phyloP scores from a whole-genome alignment of 805 yeast genomes.

The Lipomyces oligophaga region DNA sequence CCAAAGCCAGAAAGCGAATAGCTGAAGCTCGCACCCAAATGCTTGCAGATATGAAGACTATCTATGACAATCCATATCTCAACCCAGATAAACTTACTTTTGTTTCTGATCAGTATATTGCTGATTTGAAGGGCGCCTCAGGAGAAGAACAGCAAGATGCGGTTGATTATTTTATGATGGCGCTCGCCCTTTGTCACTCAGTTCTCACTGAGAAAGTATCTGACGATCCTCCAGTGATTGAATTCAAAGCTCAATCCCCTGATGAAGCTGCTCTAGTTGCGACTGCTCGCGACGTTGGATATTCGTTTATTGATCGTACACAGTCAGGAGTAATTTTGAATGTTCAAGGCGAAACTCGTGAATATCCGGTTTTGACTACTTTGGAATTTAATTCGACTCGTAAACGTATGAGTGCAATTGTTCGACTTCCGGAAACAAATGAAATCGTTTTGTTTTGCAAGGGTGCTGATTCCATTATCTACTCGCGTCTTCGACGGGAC shows the following conservation, averaged over 20 bases:
- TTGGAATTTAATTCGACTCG: conserved; percentile 68
- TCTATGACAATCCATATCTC: conserved; percentile 48
- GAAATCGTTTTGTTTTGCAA: conserved; percentile 52
- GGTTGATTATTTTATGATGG: conserved; percentile 57
- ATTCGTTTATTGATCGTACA: conserved; percentile 53
- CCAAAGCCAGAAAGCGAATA: conserved; percentile 43
- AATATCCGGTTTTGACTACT: conserved; percentile 51
- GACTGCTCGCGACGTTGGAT: conserved; percentile 69
- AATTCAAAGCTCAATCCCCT: conserved; percentile 75
- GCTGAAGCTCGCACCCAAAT: conserved; percentile 45
- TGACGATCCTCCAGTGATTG: conserved; percentile 38
- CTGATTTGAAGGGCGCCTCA: conserved; percentile 47
- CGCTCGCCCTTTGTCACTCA: conserved; percentile 70
- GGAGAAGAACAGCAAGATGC: conserved; percentile 45
- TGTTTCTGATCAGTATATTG: conserved; percentile 54
- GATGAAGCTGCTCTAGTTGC: conserved; percentile 80
- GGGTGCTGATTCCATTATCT: conserved; percentile 76
- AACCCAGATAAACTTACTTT: conserved; percentile 55
- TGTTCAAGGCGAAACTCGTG: conserved; percentile 45
- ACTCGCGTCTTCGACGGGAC: conserved; percentile 43
- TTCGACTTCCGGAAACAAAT: conserved; percentile 44
- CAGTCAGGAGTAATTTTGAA: conserved; percentile 47
- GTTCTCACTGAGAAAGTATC: conserved; percentile 61
- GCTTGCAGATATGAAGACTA: conserved; percentile 43
- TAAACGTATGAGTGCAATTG: conserved; percentile 73